Percentiles rank a stretch among this genome's conserved stretches.
Evolutionary conservation across 139 green algal species (phyloP).

Genomic region (Chlorella vulgaris): DNA sequence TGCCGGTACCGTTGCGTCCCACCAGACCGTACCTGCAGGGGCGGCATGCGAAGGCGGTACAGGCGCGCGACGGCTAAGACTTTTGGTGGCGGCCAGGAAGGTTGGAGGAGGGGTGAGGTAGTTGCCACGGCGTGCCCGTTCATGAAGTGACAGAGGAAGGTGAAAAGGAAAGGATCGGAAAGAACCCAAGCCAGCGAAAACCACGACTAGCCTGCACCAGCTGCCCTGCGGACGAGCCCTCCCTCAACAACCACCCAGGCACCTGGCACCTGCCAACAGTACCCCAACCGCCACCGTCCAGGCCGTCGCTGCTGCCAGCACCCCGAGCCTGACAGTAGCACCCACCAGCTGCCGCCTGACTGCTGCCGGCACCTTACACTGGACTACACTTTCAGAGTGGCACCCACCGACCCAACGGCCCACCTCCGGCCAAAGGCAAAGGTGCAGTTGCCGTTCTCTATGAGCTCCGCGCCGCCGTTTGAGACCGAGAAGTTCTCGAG

Average conservation of each 20-base stretch:
- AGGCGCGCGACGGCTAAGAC: neutral
- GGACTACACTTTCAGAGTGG: neutral
- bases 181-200: too few relatives aligned
- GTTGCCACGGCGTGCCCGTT: too few relatives aligned
- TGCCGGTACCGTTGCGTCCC: constrained; percentile 85
- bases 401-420: neutral
- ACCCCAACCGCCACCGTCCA: neutral
- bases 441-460: constrained; percentile 61
- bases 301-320: neutral
- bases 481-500: constrained; percentile 81
- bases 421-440: constrained; percentile 72
- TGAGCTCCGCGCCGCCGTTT: constrained; percentile 78
- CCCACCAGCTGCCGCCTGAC: too few relatives aligned
- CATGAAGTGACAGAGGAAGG: too few relatives aligned
- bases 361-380: neutral
- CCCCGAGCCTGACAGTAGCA: neutral
- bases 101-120: neutral
- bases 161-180: too few relatives aligned
- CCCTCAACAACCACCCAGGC: too few relatives aligned
- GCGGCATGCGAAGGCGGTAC: neutral
- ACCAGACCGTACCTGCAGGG: constrained; percentile 81
- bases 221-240: too few relatives aligned
- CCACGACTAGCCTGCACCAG: too few relatives aligned
- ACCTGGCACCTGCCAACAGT: too few relatives aligned
- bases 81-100: neutral